A percentile compares a stretch with the other conserved stretches of the same genome.
phyloP scores from a whole-genome alignment of 345 rosid species.

The Boechera stricta region DNA sequence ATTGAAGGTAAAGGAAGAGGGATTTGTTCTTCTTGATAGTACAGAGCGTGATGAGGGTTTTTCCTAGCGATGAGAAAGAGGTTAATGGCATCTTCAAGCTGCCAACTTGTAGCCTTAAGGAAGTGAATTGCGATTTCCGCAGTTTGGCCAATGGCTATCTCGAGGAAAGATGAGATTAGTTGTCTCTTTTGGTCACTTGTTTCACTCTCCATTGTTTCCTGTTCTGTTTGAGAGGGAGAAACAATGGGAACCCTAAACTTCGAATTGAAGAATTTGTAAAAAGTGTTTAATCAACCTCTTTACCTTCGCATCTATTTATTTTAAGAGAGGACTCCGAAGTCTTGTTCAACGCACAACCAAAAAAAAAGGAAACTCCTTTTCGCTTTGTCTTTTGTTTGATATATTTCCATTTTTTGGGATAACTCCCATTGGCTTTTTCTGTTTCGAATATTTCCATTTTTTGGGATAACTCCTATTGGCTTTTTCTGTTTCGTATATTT shows the following conservation, averaged over 20 bases:
- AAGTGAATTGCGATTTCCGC: slow-evolving; percentile 69
- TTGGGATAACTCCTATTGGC: too few relatives aligned
- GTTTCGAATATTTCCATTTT: too few relatives aligned
- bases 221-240: background rate
- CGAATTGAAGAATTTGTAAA: background rate
- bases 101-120: slow-evolving; percentile 54
- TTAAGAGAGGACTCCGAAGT: background rate
- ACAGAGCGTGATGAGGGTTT: background rate
- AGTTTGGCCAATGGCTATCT: slow-evolving; percentile 77
- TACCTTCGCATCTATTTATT: too few relatives aligned
- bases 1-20: background rate
- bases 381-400: background rate
- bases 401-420: too few relatives aligned
- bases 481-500: background rate
- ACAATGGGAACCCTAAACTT: background rate
- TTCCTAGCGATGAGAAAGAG: slow-evolving; percentile 13
- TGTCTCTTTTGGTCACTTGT: slow-evolving; percentile 19
- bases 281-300: background rate
- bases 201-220: slow-evolving; percentile 1
- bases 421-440: background rate
- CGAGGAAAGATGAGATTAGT: slow-evolving; percentile 75
- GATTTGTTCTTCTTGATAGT: background rate
- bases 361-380: too few relatives aligned
- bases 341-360: background rate
- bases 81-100: slow-evolving; percentile 20